These are phyloP conservation scores for Lippia alba DNA, from an alignment of 305 asterid genomes.

Conservation along the genomic window DNA sequence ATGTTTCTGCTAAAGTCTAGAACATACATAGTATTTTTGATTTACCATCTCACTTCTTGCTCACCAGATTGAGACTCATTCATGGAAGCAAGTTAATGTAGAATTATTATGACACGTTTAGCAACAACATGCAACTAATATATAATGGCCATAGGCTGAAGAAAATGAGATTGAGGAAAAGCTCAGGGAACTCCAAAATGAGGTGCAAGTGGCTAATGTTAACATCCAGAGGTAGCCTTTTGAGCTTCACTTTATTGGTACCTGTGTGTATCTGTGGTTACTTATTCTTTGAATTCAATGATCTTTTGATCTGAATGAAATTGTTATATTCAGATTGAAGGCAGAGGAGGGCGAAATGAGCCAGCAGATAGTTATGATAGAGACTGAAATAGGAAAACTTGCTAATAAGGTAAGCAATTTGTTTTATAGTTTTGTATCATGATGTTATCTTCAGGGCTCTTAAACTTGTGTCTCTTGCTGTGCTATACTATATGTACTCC, in stretches of 20 bases:
- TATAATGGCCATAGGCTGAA: conserved; percentile 70
- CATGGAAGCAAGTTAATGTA: conserved; percentile 12
- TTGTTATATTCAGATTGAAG: conserved; percentile 57
- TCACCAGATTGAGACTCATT: conserved; percentile 20
- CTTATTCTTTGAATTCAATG: conserved; percentile 5
- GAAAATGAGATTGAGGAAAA: conserved; percentile 73
- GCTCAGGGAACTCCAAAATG: conserved; percentile 63
- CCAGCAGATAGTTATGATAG: conserved; percentile 39
- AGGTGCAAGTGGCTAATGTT: conserved; percentile 53
- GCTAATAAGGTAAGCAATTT: conserved; percentile 54
- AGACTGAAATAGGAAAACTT: conserved; percentile 54
- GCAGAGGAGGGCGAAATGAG: conserved; percentile 62
- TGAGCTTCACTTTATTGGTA: conserved; percentile 13
- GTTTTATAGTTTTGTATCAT: background rate
- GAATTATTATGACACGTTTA: background rate
- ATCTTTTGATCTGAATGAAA: conserved; percentile 39
- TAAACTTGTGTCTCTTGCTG: conserved; percentile 27
- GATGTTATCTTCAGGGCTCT: conserved; percentile 20
- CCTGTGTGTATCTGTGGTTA: conserved; percentile 21
- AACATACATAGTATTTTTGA: background rate
- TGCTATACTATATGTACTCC: background rate
- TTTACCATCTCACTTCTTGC: conserved; percentile 22
- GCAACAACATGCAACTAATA: conserved; percentile 31
- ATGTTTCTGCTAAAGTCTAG: conserved; percentile 18
- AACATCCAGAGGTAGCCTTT: conserved; percentile 58